phyloP scores from a whole-genome alignment of 2,329 filamentous ascomycete genomes.

The Colletotrichum lini region DNA sequence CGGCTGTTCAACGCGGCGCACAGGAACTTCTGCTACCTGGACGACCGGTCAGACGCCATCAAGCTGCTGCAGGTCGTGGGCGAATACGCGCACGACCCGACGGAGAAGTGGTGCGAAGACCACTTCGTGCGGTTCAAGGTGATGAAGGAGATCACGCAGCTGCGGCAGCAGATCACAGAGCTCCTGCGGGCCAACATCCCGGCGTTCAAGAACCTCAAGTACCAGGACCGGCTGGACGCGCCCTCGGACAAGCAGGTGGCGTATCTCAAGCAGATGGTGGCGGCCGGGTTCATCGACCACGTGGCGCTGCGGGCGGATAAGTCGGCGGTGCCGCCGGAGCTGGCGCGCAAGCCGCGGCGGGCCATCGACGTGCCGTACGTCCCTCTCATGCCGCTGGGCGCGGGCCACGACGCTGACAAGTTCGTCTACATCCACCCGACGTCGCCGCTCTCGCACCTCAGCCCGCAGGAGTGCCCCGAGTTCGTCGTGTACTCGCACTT shows the following conservation, averaged over 20 bases:
- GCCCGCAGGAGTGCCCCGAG: constrained; percentile 81
- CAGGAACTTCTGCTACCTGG: constrained; percentile 83
- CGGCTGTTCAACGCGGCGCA: constrained; percentile 79
- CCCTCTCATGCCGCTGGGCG: constrained; percentile 80
- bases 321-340: constrained; percentile 79
- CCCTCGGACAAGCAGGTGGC: constrained; percentile 79
- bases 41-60: constrained; percentile 88
- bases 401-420: constrained; percentile 65
- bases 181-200: constrained; percentile 84
- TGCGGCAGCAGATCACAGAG: constrained; percentile 85
- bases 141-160: constrained; percentile 86
- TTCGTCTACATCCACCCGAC: constrained; percentile 91
- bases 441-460: constrained; percentile 81
- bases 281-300: constrained; percentile 94
- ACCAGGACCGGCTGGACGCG: constrained; percentile 69
- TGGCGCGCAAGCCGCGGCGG: constrained; percentile 79
- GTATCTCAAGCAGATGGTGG: constrained; percentile 90
- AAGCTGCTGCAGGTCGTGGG: constrained; percentile 92
- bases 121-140: constrained; percentile 92
- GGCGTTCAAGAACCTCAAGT: constrained; percentile 70
- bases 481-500: constrained; percentile 92
- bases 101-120: constrained; percentile 81
- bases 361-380: constrained; percentile 94
- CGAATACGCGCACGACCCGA: constrained; percentile 83
- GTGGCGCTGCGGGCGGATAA: constrained; percentile 92